Base-by-base conservation (phyloP, 1,284 basidiomycete species). In the Sanghuangporus sanghuang region DNA sequence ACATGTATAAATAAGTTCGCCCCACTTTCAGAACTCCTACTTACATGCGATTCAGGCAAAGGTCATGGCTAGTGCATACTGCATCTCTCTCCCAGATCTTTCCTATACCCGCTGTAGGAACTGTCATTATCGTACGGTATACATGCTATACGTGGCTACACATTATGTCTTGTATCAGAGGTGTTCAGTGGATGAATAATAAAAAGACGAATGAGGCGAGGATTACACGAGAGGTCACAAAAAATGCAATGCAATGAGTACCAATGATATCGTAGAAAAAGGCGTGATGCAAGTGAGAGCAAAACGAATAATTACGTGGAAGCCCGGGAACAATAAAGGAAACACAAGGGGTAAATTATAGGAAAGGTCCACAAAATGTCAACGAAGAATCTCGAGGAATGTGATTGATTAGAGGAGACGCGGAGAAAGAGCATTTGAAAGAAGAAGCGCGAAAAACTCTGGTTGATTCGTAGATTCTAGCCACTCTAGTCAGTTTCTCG, bases 81-180 rank as follows among this genome's bases (percentile, higher is more conserved):
- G 23, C 23, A 23, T 23, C 23, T 32, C 27, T 32, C 27, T 3
- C 27, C 5, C 3, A 32, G 27, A 32, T 3, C 4, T 32, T 32
- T 32, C 27, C 27, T 32, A 32, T 32, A 32, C 27, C 27, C 27
- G 27, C 27, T 3, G 27, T 3, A 3, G 5, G 27, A 32, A 32
- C 49, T 8, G 18, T 12, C 12, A 27, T 52, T 57, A 57, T 14
- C 44, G 16, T 36, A 50, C 35, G 48, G 18, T 60, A 60, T 60
- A 52, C 36, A 52, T 53, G 58, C 18, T 60, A 60, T 44, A 60
- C 49, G 49, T 27, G 8, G 49, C 35, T 59, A 38, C 35, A 49
- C 49, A 38, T 48, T 38, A 52, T 60, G 58, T 23, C 44, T 50
- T 59, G 57, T 49, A 48, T 36, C 21, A 32, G 23, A 21, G n/a